Evolutionary conservation across 164 flowering plant species (phyloP), one percentile per base, ranked within the genome.

Genomic region (Saururus chinensis): DNA sequence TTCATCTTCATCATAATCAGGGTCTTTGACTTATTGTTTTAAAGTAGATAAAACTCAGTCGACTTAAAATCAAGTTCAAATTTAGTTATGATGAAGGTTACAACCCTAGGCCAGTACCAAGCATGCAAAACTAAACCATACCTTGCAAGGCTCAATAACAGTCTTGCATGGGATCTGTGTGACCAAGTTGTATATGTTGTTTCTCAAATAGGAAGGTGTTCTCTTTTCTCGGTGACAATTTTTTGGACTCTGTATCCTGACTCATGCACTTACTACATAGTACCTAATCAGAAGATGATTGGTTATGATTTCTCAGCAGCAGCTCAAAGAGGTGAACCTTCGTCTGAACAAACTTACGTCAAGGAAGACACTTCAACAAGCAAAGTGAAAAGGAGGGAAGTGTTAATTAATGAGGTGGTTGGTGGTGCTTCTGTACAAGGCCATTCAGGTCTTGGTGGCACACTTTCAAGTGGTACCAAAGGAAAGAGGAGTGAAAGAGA

Each of bases 401-500:
- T 88, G 72, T 76, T 76, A 37, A 87, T 88, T 54, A 88, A 86
- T 75, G 95, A 87, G 76, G 90, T 81, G 65, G 80, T 77, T 70
- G 87, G 84, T 69, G 70, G 74, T 63, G 64, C 71, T 66, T 73
- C 84, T 25, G 37, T 57, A 21, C 68, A 65, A 70, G 62, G 63
- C 60, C 70, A 75, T 17, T 73, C 86, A 59, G 80, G 79, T 60
- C 72, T 81, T 56, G 85, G 83, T 60, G 72, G 73, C 68, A 66
- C 87, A 23, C 80, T 88, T 63, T 57, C 76, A 63, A 77, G 88
- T 74, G 84, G 86, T 73, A 74, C 87, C 9, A 92, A 92, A 72
- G 96, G 98, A 69, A 92, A 92, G 81, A 80, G 96, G 77, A 73
- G 92, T 73, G 96, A 83, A 69, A 84, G 96, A 74, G 97, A 91